Evolutionary conservation across 2,329 filamentous ascomycete species (phyloP).

Genomic region (Alternaria novae-zelandiae): DNA sequence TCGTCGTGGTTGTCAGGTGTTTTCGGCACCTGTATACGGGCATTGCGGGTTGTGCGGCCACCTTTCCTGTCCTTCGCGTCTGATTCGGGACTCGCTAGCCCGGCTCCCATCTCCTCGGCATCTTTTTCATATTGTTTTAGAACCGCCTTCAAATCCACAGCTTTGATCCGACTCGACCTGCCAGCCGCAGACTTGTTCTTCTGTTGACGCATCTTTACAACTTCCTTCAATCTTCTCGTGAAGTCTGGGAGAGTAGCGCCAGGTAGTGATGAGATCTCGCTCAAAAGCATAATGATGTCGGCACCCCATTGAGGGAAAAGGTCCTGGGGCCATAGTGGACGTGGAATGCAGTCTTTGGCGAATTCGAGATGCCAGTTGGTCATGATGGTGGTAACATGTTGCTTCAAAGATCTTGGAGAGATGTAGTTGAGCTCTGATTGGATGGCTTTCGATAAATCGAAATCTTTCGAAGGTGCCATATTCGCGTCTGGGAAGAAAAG

Average conservation of each 20-base stretch:
- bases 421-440: background rate
- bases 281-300: constrained; percentile 6
- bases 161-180: background rate
- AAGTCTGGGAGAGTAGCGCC: constrained; percentile 9
- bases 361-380: constrained; percentile 7
- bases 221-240: background rate
- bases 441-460: background rate
- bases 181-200: background rate
- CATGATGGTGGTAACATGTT: background rate
- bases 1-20: background rate
- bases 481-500: background rate
- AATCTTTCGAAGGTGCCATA: constrained; percentile 4
- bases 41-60: background rate
- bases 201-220: constrained; percentile 2
- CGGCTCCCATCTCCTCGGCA: background rate
- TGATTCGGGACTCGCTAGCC: background rate
- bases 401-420: background rate
- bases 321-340: constrained; percentile 6
- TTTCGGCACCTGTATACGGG: background rate
- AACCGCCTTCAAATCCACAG: constrained; percentile 1
- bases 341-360: constrained; percentile 3
- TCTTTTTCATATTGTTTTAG: constrained; percentile 2
- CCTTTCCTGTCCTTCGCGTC: background rate
- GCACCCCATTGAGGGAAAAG: constrained; percentile 4
- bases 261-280: constrained; percentile 4